Percentiles rank a stretch among this genome's conserved stretches.
These are phyloP conservation scores for Plasmodium knowlesi DNA, from an alignment of 169 alveolate genomes.

Conservation along the genomic window DNA sequence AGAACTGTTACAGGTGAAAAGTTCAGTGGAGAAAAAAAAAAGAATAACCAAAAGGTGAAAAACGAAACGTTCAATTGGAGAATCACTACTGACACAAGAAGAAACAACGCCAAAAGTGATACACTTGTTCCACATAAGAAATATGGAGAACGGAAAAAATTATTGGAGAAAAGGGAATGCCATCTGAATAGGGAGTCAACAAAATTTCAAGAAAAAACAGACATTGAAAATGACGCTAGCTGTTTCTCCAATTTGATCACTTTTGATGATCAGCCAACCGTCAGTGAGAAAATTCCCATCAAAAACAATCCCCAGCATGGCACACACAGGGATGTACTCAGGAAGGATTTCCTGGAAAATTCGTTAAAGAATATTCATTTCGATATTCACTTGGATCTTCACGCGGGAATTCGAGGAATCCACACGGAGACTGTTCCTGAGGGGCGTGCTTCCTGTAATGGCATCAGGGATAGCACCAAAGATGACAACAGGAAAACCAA, in stretches of 20 bases:
- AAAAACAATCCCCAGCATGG: neutral
- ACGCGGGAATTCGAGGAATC: neutral
- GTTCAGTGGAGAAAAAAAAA: neutral
- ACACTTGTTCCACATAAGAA: neutral
- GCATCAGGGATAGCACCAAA: neutral
- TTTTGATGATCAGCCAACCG: slow-evolving; percentile 1
- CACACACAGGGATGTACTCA: neutral
- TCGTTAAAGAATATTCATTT: slow-evolving; percentile 43
- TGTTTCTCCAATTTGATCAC: neutral
- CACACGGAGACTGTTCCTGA: neutral
- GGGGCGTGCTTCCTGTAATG: neutral
- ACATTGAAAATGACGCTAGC: slow-evolving; percentile 14
- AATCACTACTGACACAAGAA: neutral
- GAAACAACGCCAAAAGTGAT: neutral
- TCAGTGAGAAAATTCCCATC: neutral
- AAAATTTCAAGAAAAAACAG: neutral
- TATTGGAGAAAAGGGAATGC: slow-evolving; percentile 37
- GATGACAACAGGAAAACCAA: neutral
- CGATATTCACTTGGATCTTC: slow-evolving; percentile 51
- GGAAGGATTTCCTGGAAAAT: neutral
- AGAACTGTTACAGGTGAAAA: neutral
- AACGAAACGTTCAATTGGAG: neutral
- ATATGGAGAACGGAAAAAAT: neutral
- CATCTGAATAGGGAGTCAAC: neutral
- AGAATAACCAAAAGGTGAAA: neutral